These are phyloP conservation scores for Jacaranda mimosifolia DNA, from an alignment of 257 asterid genomes.

Conservation along the genomic window DNA sequence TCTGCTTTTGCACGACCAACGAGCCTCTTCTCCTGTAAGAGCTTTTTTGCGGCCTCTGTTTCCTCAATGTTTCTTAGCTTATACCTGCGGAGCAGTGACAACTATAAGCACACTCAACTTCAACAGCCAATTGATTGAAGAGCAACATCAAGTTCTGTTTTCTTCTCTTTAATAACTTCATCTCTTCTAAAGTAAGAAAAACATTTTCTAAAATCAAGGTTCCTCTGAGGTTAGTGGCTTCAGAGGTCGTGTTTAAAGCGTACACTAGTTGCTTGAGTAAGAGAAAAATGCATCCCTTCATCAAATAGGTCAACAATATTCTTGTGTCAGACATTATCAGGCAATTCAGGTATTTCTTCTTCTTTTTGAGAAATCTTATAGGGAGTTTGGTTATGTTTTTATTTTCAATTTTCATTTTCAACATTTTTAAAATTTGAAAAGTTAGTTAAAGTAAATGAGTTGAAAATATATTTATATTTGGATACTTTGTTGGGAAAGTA, in stretches of 20 bases:
- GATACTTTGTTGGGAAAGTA: too few species aligned
- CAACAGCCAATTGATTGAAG: conserved; percentile 25
- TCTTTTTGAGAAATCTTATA: background rate
- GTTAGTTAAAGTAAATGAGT: too few species aligned
- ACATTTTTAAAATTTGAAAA: too few species aligned
- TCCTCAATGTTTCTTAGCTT: conserved; percentile 94
- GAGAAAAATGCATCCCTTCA: conserved; percentile 1
- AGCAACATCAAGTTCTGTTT: background rate
- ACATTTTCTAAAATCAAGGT: background rate
- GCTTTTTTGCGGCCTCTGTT: conserved; percentile 98
- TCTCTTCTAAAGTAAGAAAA: background rate
- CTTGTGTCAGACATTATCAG: too few species aligned
- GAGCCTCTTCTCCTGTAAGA: conserved; percentile 91
- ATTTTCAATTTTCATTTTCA: too few species aligned
- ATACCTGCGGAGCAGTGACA: conserved; percentile 58
- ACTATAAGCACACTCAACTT: conserved; percentile 34
- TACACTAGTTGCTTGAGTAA: conserved; percentile 11
- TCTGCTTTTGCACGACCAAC: conserved; percentile 74
- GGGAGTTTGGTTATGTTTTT: too few species aligned
- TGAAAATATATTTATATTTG: too few species aligned
- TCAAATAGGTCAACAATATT: background rate
- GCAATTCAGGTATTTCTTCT: background rate
- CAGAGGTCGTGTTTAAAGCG: background rate
- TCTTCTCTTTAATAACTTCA: conserved; percentile 5
- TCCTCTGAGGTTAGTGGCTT: background rate